Base-by-base conservation (phyloP, 1,284 basidiomycete genomes). In the Fomitiporia mediterranea region DNA sequence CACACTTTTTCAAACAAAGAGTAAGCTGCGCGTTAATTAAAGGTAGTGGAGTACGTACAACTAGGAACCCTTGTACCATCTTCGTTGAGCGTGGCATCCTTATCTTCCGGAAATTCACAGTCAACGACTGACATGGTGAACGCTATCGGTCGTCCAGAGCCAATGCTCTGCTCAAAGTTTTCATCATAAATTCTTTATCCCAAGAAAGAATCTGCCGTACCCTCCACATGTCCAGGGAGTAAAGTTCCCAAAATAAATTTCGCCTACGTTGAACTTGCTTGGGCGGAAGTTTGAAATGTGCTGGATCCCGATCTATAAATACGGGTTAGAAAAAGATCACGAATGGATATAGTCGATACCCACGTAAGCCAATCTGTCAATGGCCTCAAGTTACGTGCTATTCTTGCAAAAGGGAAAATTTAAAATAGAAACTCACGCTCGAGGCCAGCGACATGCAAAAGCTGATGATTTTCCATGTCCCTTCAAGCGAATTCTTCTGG, bases 391-490 rank as follows among this genome's bases (percentile, higher is more conserved):
- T 7, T 19, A 42, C 6, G 19, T 28, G 15, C 19, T 17, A 8
- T 21, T 2, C n/a, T 7, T 30, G 11, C 19, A 27, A 17, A 13
- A 28, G 7, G 13, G 17, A 3, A 44, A 1, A 27, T 42, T 7
- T 6, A 15, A 15, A 43, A 7, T 15, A 27, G 7, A 47, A 9
- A 64, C 67, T 52, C 48, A 68, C 67, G 40, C 64, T 66, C 32
- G 62, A 62, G 7, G 64, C 61, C 4, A 68, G 53, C 42, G 64
- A 62, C 7, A 62, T 58, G 0, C 65, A 60, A 17, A 67, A 47
- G 17, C 62, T 61, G 28, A 66, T 56, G 30, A 67, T 53, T 4
- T 66, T 62, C 66, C 66, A 68, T 9, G 66, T 60, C 15, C 57
- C 43, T 8, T 60, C 58, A 9, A 53, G 28, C 17, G 38, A 51